Conservation (phyloP, 192 early-diverging fungal genomes). For the Backusella westeae region DNA sequence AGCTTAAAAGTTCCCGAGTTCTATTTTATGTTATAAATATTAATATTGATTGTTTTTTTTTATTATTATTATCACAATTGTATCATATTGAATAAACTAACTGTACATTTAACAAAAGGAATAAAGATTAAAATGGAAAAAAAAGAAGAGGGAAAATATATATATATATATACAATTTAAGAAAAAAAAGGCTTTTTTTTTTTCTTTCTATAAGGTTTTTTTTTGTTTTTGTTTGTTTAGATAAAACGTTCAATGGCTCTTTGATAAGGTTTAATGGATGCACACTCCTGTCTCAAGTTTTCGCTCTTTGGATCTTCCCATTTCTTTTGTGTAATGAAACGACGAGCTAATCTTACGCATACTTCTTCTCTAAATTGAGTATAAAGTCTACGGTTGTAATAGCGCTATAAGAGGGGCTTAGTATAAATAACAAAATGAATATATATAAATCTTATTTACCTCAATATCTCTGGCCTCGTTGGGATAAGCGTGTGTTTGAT, state of each 20-base stretch:
- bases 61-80: background rate
- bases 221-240: background rate
- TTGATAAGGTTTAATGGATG: constrained; percentile 12
- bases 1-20: background rate
- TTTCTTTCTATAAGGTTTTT: background rate
- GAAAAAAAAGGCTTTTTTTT: background rate
- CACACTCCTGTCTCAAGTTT: constrained; percentile 42
- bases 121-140: background rate
- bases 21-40: background rate
- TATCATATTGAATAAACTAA: background rate
- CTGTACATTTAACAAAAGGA: background rate
- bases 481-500: constrained; percentile 53
- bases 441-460: background rate
- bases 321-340: constrained; percentile 41
- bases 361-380: constrained; percentile 48
- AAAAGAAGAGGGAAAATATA: background rate
- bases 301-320: constrained; percentile 29
- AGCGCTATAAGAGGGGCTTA: constrained; percentile 22
- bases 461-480: constrained; percentile 46
- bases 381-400: constrained; percentile 48
- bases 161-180: background rate
- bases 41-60: background rate
- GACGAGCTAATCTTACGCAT: constrained; percentile 46
- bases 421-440: background rate
- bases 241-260: constrained; percentile 9